Conservation (phyloP, 495 filamentous ascomycete species). For the Apodospora peruviana region DNA sequence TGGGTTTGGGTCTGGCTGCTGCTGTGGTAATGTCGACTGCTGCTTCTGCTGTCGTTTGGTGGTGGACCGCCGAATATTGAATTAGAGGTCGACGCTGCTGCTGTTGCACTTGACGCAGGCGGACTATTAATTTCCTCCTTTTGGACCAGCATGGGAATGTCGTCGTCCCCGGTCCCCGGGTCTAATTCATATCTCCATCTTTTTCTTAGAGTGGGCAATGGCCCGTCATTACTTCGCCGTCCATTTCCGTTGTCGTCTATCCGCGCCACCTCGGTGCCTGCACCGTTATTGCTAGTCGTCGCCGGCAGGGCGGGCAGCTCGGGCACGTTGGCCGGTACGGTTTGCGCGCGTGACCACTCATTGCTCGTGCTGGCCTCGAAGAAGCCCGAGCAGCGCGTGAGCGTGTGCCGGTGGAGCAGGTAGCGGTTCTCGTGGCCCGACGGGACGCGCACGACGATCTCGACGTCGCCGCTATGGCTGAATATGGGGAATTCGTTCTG, state of each 20-base stretch:
- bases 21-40: slow-evolving; percentile 7
- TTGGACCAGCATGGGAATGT: slow-evolving; percentile 84
- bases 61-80: slow-evolving; percentile 37
- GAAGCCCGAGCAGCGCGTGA: slow-evolving; percentile 85
- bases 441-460: slow-evolving; percentile 67
- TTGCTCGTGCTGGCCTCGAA: slow-evolving; percentile 85
- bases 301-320: slow-evolving; percentile 25
- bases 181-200: slow-evolving; percentile 87
- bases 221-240: too few species aligned
- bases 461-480: slow-evolving; percentile 82
- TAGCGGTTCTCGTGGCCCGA: slow-evolving; percentile 74
- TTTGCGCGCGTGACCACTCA: slow-evolving; percentile 65
- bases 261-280: slow-evolving; percentile 26
- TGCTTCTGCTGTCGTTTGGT: background rate
- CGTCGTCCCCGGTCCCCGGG: slow-evolving; percentile 63
- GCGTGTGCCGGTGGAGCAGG: slow-evolving; percentile 75
- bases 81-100: slow-evolving; percentile 13
- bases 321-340: slow-evolving; percentile 21
- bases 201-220: slow-evolving; percentile 50
- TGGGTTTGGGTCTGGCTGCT: slow-evolving; percentile 26
- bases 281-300: background rate
- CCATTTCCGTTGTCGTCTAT: too few species aligned
- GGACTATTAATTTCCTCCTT: slow-evolving; percentile 51
- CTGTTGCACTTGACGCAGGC: slow-evolving; percentile 2
- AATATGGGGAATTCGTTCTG: slow-evolving; percentile 93